Evolutionary conservation across 1,284 basidiomycete genomes (phyloP), one percentile per base, ranked within the genome.

Genomic region (Mycosarcoma mackinlayi): DNA sequence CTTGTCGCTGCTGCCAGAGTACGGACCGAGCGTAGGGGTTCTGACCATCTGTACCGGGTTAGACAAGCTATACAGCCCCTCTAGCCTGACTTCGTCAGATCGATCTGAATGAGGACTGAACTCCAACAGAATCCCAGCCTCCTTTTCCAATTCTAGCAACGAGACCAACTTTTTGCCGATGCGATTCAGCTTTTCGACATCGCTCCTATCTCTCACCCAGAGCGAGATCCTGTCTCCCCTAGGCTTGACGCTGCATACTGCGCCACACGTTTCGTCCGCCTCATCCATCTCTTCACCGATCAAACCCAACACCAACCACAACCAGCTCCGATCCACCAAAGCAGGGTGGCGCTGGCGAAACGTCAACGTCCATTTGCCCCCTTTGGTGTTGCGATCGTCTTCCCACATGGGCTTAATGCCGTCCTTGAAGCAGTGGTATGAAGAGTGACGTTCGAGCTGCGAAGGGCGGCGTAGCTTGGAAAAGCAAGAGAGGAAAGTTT

Each of bases 361-460:
- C 71, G 93, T 93, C 50, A 96, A 84, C 18, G 93, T 91, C 94
- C 94, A 97, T 84, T 94, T 94, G 33, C 93, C 93, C 23, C 93
- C 93, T 46, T 89, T 87, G 9, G 91, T 90, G 82, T 97, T 97
- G 44, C 92, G 91, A 23, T 89, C 88, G 81, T 96, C 94, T 84
- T 96, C 94, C 93, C 94, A 96, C 92, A 95, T 94, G 37, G 93
- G 91, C 80, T 92, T 93, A 65, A 86, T 85, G 31, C 90, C 90
- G 25, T 88, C 86, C 84, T 96, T 96, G 88, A 97, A 97, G 55
- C 96, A 85, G 81, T 96, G 94, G 80, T 95, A 95, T 84, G 94
- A 95, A 34, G 90, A 90, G 83, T 92, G 92, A 73, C 89, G 89
- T 72, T 92, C 91, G 34, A 96, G 88, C 73, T 89, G 88, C 44